Conservation (phyloP, 2,329 filamentous ascomycete species). For the Stylonectria norvegica region DNA sequence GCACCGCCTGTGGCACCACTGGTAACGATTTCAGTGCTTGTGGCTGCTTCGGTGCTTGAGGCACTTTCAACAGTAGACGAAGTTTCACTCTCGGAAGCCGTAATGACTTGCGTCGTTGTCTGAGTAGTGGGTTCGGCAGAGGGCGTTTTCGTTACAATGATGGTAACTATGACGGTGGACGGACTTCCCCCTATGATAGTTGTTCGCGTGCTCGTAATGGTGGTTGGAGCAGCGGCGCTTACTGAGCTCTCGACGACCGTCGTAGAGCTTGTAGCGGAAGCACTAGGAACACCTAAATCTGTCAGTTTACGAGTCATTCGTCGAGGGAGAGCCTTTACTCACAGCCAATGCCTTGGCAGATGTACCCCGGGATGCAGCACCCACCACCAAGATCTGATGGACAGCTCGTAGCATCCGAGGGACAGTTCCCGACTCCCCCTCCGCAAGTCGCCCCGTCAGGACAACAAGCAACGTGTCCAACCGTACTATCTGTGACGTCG, state of each 20-base stretch:
- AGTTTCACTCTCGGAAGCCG: neutral
- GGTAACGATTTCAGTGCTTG: slow-evolving; percentile 33
- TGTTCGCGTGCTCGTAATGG: slow-evolving; percentile 39
- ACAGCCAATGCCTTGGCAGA: slow-evolving; percentile 70
- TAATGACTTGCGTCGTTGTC: neutral
- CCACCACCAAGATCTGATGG: slow-evolving; percentile 64
- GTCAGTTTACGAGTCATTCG: slow-evolving; percentile 6
- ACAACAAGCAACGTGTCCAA: slow-evolving; percentile 73
- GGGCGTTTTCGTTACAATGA: slow-evolving; percentile 38
- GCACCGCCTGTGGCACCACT: slow-evolving; percentile 36
- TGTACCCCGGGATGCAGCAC: slow-evolving; percentile 70
- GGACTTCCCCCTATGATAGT: slow-evolving; percentile 35
- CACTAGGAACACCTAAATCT: slow-evolving; percentile 31
- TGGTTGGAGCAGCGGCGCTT: slow-evolving; percentile 19
- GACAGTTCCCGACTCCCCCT: slow-evolving; percentile 60
- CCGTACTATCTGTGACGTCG: slow-evolving; percentile 56
- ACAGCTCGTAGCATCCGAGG: slow-evolving; percentile 61
- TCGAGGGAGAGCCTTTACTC: slow-evolving; percentile 33
- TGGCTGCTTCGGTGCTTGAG: slow-evolving; percentile 37
- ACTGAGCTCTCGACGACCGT: slow-evolving; percentile 19
- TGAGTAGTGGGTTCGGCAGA: slow-evolving; percentile 37
- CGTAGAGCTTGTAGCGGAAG: slow-evolving; percentile 22
- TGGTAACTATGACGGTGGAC: slow-evolving; percentile 40
- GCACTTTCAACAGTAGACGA: slow-evolving; percentile 10
- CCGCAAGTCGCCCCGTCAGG: slow-evolving; percentile 61